Evolutionary conservation across 768 basidiomycete genomes (phyloP).

Genomic region (Pleurotus platypus): DNA sequence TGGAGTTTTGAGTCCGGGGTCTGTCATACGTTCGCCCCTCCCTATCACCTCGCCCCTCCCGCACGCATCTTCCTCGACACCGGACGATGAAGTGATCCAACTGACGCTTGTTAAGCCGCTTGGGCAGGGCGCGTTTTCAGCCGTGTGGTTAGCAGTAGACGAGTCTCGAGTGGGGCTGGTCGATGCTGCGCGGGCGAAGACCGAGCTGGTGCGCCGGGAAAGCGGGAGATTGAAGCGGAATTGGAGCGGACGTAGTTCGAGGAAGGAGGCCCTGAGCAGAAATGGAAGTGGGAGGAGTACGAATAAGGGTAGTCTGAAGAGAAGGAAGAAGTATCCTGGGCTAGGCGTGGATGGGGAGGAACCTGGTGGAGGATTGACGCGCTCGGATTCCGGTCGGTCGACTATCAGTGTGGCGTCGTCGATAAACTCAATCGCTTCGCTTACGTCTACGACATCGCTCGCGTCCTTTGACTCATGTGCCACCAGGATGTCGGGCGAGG

Average conservation of each 20-base stretch:
- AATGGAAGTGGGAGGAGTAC: slow-evolving; percentile 1
- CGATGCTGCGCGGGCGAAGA: slow-evolving; percentile 26
- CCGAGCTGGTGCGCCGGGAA: slow-evolving; percentile 34
- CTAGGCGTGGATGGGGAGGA: not conserved
- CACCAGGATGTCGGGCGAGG: not conserved
- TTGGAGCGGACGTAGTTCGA: not conserved
- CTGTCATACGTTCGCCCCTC: slow-evolving; percentile 17
- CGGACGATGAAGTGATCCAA: slow-evolving; percentile 17
- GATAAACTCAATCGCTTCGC: not conserved
- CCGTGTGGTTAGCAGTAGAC: slow-evolving; percentile 71
- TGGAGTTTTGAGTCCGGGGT: slow-evolving; percentile 21
- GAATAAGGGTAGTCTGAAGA: slow-evolving; percentile 1
- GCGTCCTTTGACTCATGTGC: not conserved
- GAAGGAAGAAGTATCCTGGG: not conserved
- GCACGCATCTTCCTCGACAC: slow-evolving; percentile 12
- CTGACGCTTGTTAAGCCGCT: slow-evolving; percentile 51
- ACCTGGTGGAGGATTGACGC: not conserved
- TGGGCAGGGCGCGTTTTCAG: slow-evolving; percentile 72
- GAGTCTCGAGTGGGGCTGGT: slow-evolving; percentile 42
- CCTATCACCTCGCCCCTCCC: slow-evolving; percentile 14
- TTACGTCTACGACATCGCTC: not conserved
- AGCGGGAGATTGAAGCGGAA: not conserved
- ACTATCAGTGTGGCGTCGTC: not conserved
- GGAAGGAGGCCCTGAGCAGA: not conserved
- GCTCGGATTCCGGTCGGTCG: slow-evolving; percentile 2